Evolutionary conservation across 2,329 filamentous ascomycete genomes (phyloP), one percentile per base, ranked within the genome.

Genomic region (Pochonia chlamydosporia): DNA sequence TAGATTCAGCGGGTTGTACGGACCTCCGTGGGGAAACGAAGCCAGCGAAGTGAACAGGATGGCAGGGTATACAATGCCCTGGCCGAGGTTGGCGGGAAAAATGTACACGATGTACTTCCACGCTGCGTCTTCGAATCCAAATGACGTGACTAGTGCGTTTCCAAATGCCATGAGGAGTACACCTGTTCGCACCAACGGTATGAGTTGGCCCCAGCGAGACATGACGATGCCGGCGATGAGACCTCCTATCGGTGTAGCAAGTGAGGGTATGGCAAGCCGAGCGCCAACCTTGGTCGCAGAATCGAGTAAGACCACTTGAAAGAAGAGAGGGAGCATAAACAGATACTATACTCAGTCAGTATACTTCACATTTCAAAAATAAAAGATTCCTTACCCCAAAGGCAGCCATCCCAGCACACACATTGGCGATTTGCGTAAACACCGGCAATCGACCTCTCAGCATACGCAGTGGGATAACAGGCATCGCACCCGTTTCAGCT

Each of bases 301-400:
- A 49, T 86, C 82, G 2, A 79, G 64, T 3, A 84, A 72, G 6
- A 86, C 80, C 0, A 79, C 79, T 54, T 86, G 82, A 59, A 86
- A 88, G 65, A 84, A 87, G 5, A 88, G 67, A 0, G 85, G 85
- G 1, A 84, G 73, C 57, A 84, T 84, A 66, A 88, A 87, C 14
- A 87, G 68, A 53, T 86, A 79, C 72, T 77, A 39, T 4, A n/a
- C 11, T 62, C 0, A 25, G 43, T 60, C 14, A 62, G 53, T 14
- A 10, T 13, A 8, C 3, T 9, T 16, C 3, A 13, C 1, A 3
- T 25, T 26, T 52, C 30, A 49, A 31, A 46, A 14, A 13, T 10
- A n/a, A n/a, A n/a, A n/a, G 9, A 1, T 21, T 68, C n/a, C 77
- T 61, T 59, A 83, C 80, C n/a, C 78, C 79, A 59, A 84, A 85